phyloP scores from a whole-genome alignment of 371 early-diverging fungal genomes.

The Actinomortierella wolfii region DNA sequence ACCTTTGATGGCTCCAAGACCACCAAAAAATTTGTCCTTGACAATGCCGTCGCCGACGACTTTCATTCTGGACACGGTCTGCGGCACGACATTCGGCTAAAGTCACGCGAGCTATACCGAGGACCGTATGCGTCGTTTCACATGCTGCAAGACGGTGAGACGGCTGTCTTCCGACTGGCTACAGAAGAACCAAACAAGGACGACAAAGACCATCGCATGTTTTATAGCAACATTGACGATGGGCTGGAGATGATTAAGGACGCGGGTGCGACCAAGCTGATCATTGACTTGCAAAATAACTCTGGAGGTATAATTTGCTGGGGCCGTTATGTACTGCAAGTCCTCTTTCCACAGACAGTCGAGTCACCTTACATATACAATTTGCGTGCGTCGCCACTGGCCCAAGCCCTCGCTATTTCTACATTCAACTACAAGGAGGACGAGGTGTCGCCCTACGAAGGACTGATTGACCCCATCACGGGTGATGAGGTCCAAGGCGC shows the following conservation, averaged over 20 bases:
- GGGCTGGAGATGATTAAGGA: constrained; percentile 28
- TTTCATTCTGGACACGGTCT: constrained; percentile 6
- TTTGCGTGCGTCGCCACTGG: constrained; percentile 28
- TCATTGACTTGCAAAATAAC: constrained; percentile 45
- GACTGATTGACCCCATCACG: constrained; percentile 26
- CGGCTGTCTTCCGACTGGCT: constrained; percentile 35
- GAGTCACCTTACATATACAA: constrained; percentile 40
- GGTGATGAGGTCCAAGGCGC: constrained; percentile 18
- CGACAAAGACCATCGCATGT: neutral
- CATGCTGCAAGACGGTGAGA: constrained; percentile 25
- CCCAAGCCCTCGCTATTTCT: constrained; percentile 25
- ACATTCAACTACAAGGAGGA: constrained; percentile 16
- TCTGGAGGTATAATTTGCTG: constrained; percentile 48
- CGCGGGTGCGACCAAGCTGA: constrained; percentile 26
- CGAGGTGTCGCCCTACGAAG: constrained; percentile 25
- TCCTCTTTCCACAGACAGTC: constrained; percentile 37
- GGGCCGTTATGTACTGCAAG: constrained; percentile 45
- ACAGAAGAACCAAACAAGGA: constrained; percentile 35
- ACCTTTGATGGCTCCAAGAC: constrained; percentile 16
- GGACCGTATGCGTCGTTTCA: constrained; percentile 42
- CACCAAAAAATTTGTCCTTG: constrained; percentile 36
- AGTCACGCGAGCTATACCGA: constrained; percentile 24
- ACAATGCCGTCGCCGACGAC: constrained; percentile 33
- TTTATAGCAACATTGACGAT: constrained; percentile 34
- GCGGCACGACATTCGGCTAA: constrained; percentile 7